Base-by-base conservation (phyloP, 108 stramenopile genomes). In the Pseudonitzschia multiseries region DNA sequence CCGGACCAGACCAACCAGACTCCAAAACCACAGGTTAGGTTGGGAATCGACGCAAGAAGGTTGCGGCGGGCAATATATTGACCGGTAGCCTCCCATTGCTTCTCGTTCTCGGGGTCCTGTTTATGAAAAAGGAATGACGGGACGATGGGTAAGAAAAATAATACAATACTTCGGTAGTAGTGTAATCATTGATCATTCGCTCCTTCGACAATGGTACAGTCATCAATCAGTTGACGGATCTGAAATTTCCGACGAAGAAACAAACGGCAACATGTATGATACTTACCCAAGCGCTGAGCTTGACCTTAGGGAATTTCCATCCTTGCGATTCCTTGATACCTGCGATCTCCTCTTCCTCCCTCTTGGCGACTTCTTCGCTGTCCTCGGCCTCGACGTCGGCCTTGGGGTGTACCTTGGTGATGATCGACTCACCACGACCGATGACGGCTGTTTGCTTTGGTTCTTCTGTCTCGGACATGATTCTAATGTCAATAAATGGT, bases 1-100 rank as follows among this genome's bases (percentile, higher is more conserved):
- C 71, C 71, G 42, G 71, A 78, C 77, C 77, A 78, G 21, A 73
- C 71, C 9, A 78, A 50, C 77, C 77, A 78, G 28, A 78, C 77
- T 28, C 77, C 77, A 40, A 78, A 78, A 20, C 43, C 71, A 33
- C 76, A 76, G n/a, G 60, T 48, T 4, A 76, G 46, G 69, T 76
- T 76, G 21, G 76, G 76, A 63, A 76, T 76, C 52, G 66, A 68
- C 1, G 70, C 69, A 44, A 76, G 31, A 12, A 76, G 64, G 50
- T 76, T 76, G 22, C 76, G 57, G 4, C 41, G 17, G 42, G 76
- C 76, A 40, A 76, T 76, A 57, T 29, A 62, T 24, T 62, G 59
- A 18, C 76, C 76, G 20, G 33, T 31, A 28, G 50, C 52, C 42
- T 70, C 42, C 59, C 57, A 76, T 48, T 75, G 74, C 32, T 63